Evolutionary conservation across 129 eudicot genomes (phyloP), one percentile per base, ranked within the genome.

Genomic region (Scalesia atractyloides): DNA sequence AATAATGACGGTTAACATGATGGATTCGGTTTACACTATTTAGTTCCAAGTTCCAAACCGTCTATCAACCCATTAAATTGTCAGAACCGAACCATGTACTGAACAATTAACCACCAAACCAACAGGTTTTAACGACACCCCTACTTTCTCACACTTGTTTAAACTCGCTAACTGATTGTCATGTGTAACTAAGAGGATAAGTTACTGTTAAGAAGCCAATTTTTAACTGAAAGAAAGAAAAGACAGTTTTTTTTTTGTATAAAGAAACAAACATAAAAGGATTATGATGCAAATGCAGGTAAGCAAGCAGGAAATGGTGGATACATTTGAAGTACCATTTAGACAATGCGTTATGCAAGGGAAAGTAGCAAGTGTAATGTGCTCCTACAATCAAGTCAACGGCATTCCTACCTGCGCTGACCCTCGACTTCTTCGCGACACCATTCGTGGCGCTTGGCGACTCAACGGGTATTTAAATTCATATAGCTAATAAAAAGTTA

Each of bases 391-490:
- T 79, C 96, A 88, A 82, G 96, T 91, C 51, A 91, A 91, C n/a
- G 97, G 97, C 43, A 70, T 91, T 66, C 97, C 97, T 0, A 84
- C 97, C 18, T 91, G 97, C 57, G 97, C 97, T 43, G 96, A 91
- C 64, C 96, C 97, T 7, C 83, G 84, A 44, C 96, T 91, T 59
- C 97, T 91, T 41, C 83, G 83, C 3, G 76, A 81, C 73, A 91
- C 93, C 19, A 81, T 91, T 15, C 87, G 97, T 22, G 93, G 91
- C 3, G 85, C 83, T 46, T 91, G 97, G 96, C 69, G 71, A 7
- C 91, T 91, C 16, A 81, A 88, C 18, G 96, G 98, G 85, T 88
- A 83, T n/a, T 5, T 49, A 5, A 34, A 22, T 61, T 14, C 22
- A 3, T 39, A 44, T 30, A 22, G 2, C 46, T 48, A 16, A 34